A percentile compares a stretch with the other conserved stretches of the same genome.
Evolutionary conservation across 1,139 yeast species (phyloP).

Genomic region (Petasospora fabianii): DNA sequence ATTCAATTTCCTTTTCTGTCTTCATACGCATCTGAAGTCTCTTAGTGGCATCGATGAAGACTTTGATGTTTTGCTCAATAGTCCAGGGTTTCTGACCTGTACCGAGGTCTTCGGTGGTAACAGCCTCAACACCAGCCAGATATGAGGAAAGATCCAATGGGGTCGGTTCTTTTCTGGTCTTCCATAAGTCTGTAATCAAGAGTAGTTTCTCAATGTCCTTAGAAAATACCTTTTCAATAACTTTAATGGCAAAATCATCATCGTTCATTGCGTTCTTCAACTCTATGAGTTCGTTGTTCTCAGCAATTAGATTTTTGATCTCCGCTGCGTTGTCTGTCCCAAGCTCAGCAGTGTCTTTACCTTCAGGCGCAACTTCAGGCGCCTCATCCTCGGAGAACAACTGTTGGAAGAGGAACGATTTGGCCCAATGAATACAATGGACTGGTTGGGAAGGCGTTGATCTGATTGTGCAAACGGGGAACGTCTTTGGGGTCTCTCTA

Average conservation of each 20-base stretch:
- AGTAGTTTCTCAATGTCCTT: conserved; percentile 74
- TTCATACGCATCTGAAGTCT: conserved; percentile 46
- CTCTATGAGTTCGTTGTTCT: conserved; percentile 71
- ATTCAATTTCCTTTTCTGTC: conserved; percentile 48
- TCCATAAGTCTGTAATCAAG: conserved; percentile 76
- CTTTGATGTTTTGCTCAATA: conserved; percentile 57
- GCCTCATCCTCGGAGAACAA: conserved; percentile 61
- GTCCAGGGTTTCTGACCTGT: conserved; percentile 66
- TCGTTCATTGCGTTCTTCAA: conserved; percentile 49
- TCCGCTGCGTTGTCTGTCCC: conserved; percentile 66
- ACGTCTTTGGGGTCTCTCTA: conserved; percentile 84
- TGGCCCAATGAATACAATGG: conserved; percentile 98
- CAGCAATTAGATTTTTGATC: conserved; percentile 62
- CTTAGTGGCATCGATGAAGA: conserved; percentile 49
- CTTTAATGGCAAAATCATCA: conserved; percentile 33
- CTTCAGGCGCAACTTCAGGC: conserved; percentile 27
- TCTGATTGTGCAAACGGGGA: conserved; percentile 94
- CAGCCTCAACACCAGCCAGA: conserved; percentile 26
- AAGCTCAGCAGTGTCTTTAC: conserved; percentile 38
- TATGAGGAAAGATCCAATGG: conserved; percentile 45
- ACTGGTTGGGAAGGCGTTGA: conserved; percentile 96
- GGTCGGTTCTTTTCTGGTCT: conserved; percentile 59
- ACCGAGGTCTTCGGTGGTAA: conserved; percentile 30
- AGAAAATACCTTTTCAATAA: conserved; percentile 55
- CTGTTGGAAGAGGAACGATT: conserved; percentile 80